phyloP scores from a whole-genome alignment of 1,284 basidiomycete genomes.

The Filobasidium uniguttulatum region DNA sequence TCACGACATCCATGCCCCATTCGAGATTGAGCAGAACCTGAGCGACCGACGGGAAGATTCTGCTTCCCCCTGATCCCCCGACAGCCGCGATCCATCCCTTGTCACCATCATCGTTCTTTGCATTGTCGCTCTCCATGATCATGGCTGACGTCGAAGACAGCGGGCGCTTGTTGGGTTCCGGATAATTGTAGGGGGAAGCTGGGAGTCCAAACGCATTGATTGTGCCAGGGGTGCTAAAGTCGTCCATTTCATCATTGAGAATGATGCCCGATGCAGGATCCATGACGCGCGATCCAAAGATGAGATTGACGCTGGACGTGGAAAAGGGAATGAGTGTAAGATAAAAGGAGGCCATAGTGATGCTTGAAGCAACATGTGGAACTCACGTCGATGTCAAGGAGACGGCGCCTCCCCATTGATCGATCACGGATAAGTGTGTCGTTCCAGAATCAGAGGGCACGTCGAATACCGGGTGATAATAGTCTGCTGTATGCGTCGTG shows the following conservation, averaged over 20 bases:
- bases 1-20: conserved; percentile 63
- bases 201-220: conserved; percentile 71
- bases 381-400: conserved; percentile 62
- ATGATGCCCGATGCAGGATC: conserved; percentile 75
- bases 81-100: conserved; percentile 58
- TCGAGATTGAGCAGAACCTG: conserved; percentile 71
- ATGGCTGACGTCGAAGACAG: conserved; percentile 69
- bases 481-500: conserved; percentile 58
- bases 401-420: conserved; percentile 71
- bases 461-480: conserved; percentile 74
- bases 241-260: conserved; percentile 77
- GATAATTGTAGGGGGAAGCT: conserved; percentile 81
- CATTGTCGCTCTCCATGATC: conserved; percentile 73
- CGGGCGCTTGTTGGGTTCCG: conserved; percentile 69
- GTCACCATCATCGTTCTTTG: too few relatives aligned
- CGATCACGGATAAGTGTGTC: conserved; percentile 70
- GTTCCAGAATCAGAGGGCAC: conserved; percentile 72
- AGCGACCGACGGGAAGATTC: conserved; percentile 67
- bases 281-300: conserved; percentile 71
- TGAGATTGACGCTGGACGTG: conserved; percentile 51
- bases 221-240: conserved; percentile 67
- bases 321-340: neutral
- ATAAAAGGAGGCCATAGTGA: neutral
- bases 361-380: too few relatives aligned
- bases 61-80: conserved; percentile 75